phyloP scores from a whole-genome alignment of 2,329 filamentous ascomycete genomes.

The Aotearoamyces nothofagi region DNA sequence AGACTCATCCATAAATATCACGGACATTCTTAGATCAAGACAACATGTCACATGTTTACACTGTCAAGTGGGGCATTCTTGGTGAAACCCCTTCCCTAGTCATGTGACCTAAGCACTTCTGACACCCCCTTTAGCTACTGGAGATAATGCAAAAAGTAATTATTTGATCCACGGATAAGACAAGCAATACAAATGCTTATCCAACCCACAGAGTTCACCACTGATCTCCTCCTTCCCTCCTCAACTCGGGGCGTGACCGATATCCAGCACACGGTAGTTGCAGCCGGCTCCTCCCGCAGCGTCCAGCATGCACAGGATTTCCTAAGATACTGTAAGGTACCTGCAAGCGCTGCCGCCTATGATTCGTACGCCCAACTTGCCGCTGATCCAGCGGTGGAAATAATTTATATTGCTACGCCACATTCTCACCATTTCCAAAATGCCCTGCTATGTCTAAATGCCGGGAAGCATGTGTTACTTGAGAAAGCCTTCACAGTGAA shows the following conservation, averaged over 20 bases:
- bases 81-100: no score
- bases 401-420: constrained; percentile 52
- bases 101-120: no score
- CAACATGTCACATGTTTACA: no score
- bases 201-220: constrained; percentile 33
- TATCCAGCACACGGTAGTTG: constrained; percentile 42
- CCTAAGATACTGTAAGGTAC: constrained; percentile 28
- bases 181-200: no score
- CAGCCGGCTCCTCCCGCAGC: constrained; percentile 44
- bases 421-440: constrained; percentile 58
- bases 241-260: constrained; percentile 39
- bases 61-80: no score
- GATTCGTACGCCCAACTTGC: constrained; percentile 48
- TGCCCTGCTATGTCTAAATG: constrained; percentile 41
- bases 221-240: constrained; percentile 44
- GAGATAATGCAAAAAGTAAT: no score
- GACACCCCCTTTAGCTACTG: no score
- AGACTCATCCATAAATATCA: no score
- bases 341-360: constrained; percentile 20
- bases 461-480: constrained; percentile 50
- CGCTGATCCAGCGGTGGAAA: constrained; percentile 43
- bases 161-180: no score
- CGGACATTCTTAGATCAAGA: no score
- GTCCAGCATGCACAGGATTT: constrained; percentile 41
- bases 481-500: constrained; percentile 62